Evolutionary conservation across 1,139 yeast species (phyloP), one percentile per base, ranked within the genome.

Genomic region (Magnusiomyces ingens): DNA sequence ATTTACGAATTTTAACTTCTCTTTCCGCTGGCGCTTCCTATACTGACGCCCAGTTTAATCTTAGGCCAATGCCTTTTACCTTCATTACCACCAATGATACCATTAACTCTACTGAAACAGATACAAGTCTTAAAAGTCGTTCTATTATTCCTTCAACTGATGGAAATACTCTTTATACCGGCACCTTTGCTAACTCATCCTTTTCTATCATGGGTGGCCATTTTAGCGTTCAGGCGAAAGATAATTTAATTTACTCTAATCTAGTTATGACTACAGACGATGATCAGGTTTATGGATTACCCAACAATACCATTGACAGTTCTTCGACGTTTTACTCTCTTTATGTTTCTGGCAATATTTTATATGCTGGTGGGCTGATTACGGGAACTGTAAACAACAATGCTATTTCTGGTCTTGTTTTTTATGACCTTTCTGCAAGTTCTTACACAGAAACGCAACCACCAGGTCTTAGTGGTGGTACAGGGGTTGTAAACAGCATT

Each of bases 121-220:
- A 57, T 11, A 32, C 49, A 15, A 46, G 63, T 0, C 49, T 59
- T 5, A 52, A 56, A 3, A 59, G 37, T n/a, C n/a, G 49, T 18
- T 13, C 49, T n/a, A 12, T 46, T 5, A 21, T 46, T 22, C 11
- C 43, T 12, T 46, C 49, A 3, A 12, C 29, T 38, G 41, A 52
- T 21, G 59, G 58, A 35, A 61, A 61, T 36, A 53, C 60, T 15
- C 58, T 70, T 19, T 61, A 63, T 52, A 57, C 71, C 3, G 75
- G 74, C 6, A 60, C 67, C 2, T 73, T 72, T 57, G 71, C 84
- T 44, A 83, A 84, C 62, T 70, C 70, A 19, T 64, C 81, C 0
- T 58, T 77, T 3, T 72, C 83, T 51, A 76, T 80, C 1, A 62
- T 84, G 49, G 90, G 85, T 15, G 84, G 84, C 26, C 65, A 67